Conservation (phyloP, 2,329 filamentous ascomycete genomes). For the Sarocladiaceae sp. region DNA sequence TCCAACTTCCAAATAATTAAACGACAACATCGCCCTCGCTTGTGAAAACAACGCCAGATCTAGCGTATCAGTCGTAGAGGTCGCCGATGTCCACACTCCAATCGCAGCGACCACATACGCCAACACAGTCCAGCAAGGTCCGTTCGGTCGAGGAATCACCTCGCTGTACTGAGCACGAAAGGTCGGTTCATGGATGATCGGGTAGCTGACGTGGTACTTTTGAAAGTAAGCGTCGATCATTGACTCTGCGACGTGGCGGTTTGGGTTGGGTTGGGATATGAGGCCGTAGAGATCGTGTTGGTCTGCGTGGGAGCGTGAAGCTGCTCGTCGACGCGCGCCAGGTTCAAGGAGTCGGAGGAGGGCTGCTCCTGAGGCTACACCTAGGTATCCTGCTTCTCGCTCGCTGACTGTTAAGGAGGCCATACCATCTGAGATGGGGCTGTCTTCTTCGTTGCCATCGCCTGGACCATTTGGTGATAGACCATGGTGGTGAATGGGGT, state of each 20-base stretch:
- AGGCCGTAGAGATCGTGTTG: slow-evolving; percentile 14
- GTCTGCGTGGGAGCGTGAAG: slow-evolving; percentile 13
- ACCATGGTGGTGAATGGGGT: slow-evolving; percentile 20
- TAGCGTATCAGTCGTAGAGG: slow-evolving; percentile 16
- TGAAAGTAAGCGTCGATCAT: slow-evolving; percentile 39
- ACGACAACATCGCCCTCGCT: slow-evolving; percentile 30
- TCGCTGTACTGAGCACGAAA: slow-evolving; percentile 34
- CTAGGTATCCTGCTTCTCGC: slow-evolving; percentile 38
- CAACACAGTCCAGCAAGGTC: slow-evolving; percentile 24
- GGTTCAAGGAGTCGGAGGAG: slow-evolving; percentile 34
- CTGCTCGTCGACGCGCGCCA: slow-evolving; percentile 19
- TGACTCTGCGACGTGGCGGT: slow-evolving; percentile 24
- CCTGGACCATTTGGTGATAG: slow-evolving; percentile 18
- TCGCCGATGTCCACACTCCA: slow-evolving; percentile 28
- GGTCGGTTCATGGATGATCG: slow-evolving; percentile 40
- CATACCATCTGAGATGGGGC: slow-evolving; percentile 32
- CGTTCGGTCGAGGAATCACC: slow-evolving; percentile 27
- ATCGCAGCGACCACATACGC: slow-evolving; percentile 32
- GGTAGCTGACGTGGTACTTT: slow-evolving; percentile 40
- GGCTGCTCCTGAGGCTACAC: slow-evolving; percentile 40
- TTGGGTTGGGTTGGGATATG: slow-evolving; percentile 26
- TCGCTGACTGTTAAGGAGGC: slow-evolving; percentile 30
- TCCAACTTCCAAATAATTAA: slow-evolving; percentile 39
- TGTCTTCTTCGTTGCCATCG: slow-evolving; percentile 18
- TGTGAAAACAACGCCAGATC: slow-evolving; percentile 24